Evolutionary conservation across 495 filamentous ascomycete genomes (phyloP), one percentile per base, ranked within the genome.

Genomic region (Penicillium robsamsonii): DNA sequence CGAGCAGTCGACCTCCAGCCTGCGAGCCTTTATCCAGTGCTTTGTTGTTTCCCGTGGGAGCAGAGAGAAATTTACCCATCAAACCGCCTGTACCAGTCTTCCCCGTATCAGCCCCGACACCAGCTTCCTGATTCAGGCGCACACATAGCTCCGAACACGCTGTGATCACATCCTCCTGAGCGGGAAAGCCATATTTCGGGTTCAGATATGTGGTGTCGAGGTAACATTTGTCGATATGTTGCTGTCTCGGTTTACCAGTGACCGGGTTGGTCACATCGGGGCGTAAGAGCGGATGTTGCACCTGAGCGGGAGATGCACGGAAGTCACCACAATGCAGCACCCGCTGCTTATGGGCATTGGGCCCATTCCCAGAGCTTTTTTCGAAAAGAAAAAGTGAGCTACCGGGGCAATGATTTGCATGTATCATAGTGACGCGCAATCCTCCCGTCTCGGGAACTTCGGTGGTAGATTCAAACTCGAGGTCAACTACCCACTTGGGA

Each of bases 281-380:
- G 40, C 82, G 80, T 5, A 98, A 76, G 5, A 91, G 77, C 10
- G 91, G 88, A 74, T 98, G 95, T 47, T 81, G 76, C 9, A 97
- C 75, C 65, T 97, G 95, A n/a, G 83, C 85, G 30, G 85, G 84
- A 65, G 89, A 95, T 11, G 94, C 95, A 31, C 94, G 80, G 60
- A 99, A 99, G 62, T 99, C 94, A 33, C 94, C 94, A 64, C 95
- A 97, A 65, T 99, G 94, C 8, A 99, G 76, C 27, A 99, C 82
- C 13, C 93, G 81, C 53, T 96, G 88, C 5, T 80, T 75, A 57
- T 76, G 82, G 7, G 76, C 70, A 43, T 76, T 84, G 50, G 80
- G 72, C 9, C 84, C 79, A 58, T 76, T 81, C 9, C 83, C 84
- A 10, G 87, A 67, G 3, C 73, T 67, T 60, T 96, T 95, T 68